A percentile compares a stretch with the other conserved stretches of the same genome.
phyloP scores from a whole-genome alignment of 1,284 basidiomycete species.

The Apiotrichum gamsii region DNA sequence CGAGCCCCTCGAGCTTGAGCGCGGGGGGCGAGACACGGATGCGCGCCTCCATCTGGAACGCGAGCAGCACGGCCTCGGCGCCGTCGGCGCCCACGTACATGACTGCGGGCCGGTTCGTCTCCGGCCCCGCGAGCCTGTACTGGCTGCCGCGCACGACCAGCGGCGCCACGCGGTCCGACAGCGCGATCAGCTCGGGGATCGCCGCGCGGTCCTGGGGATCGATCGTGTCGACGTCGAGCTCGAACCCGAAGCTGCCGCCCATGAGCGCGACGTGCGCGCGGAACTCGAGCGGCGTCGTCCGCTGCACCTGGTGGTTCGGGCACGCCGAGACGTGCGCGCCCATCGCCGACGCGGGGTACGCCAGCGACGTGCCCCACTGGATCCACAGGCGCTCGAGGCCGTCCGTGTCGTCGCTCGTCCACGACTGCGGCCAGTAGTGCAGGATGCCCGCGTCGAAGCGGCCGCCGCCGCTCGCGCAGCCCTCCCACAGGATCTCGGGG shows the following conservation, averaged over 20 bases:
- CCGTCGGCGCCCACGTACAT: conserved; percentile 12
- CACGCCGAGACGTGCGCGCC: conserved; percentile 29
- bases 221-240: conserved; percentile 28
- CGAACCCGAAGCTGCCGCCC: conserved; percentile 34
- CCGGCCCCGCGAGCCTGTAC: conserved; percentile 21
- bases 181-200: conserved; percentile 18
- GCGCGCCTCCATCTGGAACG: conserved; percentile 5
- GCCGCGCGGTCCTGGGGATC: conserved; percentile 12
- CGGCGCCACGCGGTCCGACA: conserved; percentile 22
- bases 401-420: conserved; percentile 38
- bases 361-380: conserved; percentile 29
- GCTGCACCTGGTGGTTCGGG: conserved; percentile 29
- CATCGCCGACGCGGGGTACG: conserved; percentile 30
- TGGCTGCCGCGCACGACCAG: conserved; percentile 25
- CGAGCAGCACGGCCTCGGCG: conserved; percentile 14
- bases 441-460: conserved; percentile 33
- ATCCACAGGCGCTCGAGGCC: conserved; percentile 28
- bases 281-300: conserved; percentile 31
- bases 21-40: conserved; percentile 8
- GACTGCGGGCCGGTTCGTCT: conserved; percentile 28
- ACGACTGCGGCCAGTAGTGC: conserved; percentile 29
- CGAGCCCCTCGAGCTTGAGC: conserved; percentile 20
- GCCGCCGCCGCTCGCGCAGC: conserved; percentile 35
- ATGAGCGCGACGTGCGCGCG: conserved; percentile 39
- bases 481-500: conserved; percentile 34